Evolutionary conservation across 129 eudicot species (phyloP), one percentile per base, ranked within the genome.

Genomic region (Pulicaria dysenterica): DNA sequence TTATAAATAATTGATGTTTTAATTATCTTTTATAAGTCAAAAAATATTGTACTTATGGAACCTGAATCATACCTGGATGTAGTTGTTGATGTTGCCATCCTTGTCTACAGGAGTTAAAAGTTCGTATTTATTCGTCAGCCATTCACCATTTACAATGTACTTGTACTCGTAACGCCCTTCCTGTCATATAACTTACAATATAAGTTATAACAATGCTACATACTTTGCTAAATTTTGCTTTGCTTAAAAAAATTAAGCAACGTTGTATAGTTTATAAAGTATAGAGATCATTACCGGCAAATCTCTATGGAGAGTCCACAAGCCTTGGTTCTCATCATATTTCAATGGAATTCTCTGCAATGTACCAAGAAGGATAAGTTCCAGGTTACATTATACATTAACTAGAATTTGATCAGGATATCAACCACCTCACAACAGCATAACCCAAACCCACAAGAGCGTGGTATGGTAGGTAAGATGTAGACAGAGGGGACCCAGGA

Each of bases 151-250:
- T 38, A 93, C 86, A 15, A 93, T 62, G 72, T 93, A 93, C 89
- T 93, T 93, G 89, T 93, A 93, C 84, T 93, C 98, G n/a, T 90
- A 90, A 56, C 79, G 67, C 59, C 98, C 98, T 84, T 90, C 98
- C 98, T 93, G 80, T 82, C 6, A 19, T 36, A 19, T 56, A 36
- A 24, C 31, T 24, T 24, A 24, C 31, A 24, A 24, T 24, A 24
- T 24, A 24, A 24, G 31, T 24, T 24, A 24, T 24, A 24, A 24
- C 31, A 24, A 24, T 24, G 37, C 1, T 14, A 40, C 13, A 40
- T 44, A 38, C 44, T 17, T 4, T 10, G 4, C 0, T 64, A 39
- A 2, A 64, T 15, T 2, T 10, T 39, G 8, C 13, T 24, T 24
- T 24, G 31, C 31, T 24, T 24, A 24, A 24, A 24, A 24, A 24